Conservation (phyloP, 2,329 filamentous ascomycete species). For the Pseudogymnoascus sp. region DNA sequence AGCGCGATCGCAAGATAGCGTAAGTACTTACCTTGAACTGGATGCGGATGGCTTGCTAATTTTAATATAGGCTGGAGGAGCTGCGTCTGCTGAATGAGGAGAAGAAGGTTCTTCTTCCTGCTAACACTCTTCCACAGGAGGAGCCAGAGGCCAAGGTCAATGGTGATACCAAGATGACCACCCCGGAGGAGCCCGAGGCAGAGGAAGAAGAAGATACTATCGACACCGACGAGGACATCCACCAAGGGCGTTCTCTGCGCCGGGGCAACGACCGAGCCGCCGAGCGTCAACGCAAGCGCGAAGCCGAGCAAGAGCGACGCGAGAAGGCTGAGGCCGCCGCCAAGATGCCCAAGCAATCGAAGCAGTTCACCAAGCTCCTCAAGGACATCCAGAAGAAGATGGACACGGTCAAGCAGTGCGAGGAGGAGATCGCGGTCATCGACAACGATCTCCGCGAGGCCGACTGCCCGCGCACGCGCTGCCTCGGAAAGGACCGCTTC, state of each 20-base stretch:
- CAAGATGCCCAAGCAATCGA: slow-evolving; percentile 67
- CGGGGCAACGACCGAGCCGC: slow-evolving; percentile 61
- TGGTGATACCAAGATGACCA: slow-evolving; percentile 55
- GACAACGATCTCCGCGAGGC: slow-evolving; percentile 92
- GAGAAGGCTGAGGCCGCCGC: slow-evolving; percentile 51
- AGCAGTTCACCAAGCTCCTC: slow-evolving; percentile 79
- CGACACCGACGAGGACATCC: slow-evolving; percentile 64
- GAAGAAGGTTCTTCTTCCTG: slow-evolving; percentile 63
- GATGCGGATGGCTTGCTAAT: slow-evolving; percentile 24
- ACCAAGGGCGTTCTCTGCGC: slow-evolving; percentile 49
- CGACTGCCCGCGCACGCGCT: slow-evolving; percentile 81
- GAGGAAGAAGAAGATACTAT: slow-evolving; percentile 53
- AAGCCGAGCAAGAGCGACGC: slow-evolving; percentile 61
- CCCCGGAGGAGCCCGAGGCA: slow-evolving; percentile 56
- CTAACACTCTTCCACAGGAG: slow-evolving; percentile 62
- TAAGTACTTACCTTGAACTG: slow-evolving; percentile 35
- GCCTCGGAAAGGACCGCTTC: slow-evolving; percentile 89
- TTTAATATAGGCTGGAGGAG: slow-evolving; percentile 54
- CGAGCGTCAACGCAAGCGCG: slow-evolving; percentile 69
- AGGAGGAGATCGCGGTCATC: slow-evolving; percentile 75
- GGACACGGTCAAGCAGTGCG: slow-evolving; percentile 68
- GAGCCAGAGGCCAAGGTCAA: slow-evolving; percentile 40
- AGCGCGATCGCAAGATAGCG: slow-evolving; percentile 66
- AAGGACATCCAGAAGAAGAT: slow-evolving; percentile 88
- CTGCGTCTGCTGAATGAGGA: slow-evolving; percentile 64